Evolutionary conservation across 2,329 filamentous ascomycete genomes (phyloP).

Genomic region (Trichoderma breve): DNA sequence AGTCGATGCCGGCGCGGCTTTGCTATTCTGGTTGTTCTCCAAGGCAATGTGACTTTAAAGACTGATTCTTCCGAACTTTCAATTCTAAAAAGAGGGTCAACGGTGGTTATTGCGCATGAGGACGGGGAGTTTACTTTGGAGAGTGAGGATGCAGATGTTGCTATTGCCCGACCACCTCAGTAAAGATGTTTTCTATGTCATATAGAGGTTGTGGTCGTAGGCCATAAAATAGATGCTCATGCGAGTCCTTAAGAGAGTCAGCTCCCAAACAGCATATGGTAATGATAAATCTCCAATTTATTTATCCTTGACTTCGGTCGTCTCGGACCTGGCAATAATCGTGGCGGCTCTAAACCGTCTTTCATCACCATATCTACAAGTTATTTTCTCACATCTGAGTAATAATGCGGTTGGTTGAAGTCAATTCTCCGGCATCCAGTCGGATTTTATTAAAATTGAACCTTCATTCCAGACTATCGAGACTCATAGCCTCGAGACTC

Average conservation of each 20-base stretch:
- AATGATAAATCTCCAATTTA: background rate
- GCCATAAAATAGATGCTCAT: background rate
- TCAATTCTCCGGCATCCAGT: background rate
- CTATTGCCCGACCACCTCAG: conserved; percentile 23
- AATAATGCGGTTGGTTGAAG: background rate
- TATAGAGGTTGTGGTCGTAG: background rate
- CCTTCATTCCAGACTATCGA: background rate
- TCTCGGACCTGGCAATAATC: background rate
- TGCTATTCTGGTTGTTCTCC: conserved; percentile 22
- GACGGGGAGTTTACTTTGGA: conserved; percentile 21
- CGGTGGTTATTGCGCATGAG: conserved; percentile 22
- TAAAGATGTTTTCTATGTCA: background rate
- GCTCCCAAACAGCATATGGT: background rate
- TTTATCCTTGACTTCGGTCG: background rate
- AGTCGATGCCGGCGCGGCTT: conserved; percentile 17
- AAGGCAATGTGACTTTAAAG: conserved; percentile 1
- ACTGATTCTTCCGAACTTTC: conserved; percentile 7
- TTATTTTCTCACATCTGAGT: background rate
- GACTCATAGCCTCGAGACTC: background rate
- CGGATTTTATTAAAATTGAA: background rate
- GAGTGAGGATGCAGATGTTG: conserved; percentile 18
- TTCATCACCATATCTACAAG: background rate
- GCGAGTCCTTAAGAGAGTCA: background rate
- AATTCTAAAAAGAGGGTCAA: conserved; percentile 19
- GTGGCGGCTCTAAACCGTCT: background rate